Percentiles rank a stretch among this genome's conserved stretches.
Conservation (phyloP, 2,329 filamentous ascomycete species). For the Xylaria sp. region DNA sequence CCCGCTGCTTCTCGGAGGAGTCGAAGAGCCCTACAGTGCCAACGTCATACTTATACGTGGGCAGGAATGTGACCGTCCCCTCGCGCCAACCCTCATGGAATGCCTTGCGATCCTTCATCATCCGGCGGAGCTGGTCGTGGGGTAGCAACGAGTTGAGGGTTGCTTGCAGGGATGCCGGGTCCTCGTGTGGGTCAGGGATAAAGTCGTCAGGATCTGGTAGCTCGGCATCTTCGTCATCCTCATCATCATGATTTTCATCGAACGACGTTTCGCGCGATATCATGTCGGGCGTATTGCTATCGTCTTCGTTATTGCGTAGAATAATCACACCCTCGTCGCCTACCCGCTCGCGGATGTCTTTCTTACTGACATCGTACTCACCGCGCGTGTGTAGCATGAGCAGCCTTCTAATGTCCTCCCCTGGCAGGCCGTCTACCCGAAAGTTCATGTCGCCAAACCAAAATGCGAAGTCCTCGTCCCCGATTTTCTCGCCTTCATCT, state of each 20-base stretch:
- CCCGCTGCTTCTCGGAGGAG: constrained; percentile 89
- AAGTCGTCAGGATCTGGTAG: constrained; percentile 69
- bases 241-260: constrained; percentile 33
- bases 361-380: constrained; percentile 66
- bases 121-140: constrained; percentile 81
- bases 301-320: constrained; percentile 52
- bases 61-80: constrained; percentile 83
- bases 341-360: constrained; percentile 41
- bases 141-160: constrained; percentile 85
- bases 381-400: constrained; percentile 81
- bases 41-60: constrained; percentile 97
- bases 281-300: constrained; percentile 43
- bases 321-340: constrained; percentile 57
- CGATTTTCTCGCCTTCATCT: constrained; percentile 71
- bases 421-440: constrained; percentile 82
- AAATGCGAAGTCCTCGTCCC: constrained; percentile 90
- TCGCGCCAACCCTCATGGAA: constrained; percentile 94
- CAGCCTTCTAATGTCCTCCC: constrained; percentile 84
- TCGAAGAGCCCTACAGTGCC: constrained; percentile 93
- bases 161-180: constrained; percentile 85
- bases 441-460: constrained; percentile 98
- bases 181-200: constrained; percentile 67
- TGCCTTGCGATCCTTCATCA: constrained; percentile 74
- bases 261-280: constrained; percentile 39
- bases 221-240: constrained; percentile 40